These are phyloP conservation scores for Drechmeria coniospora DNA, from an alignment of 2,329 filamentous ascomycete genomes.

Conservation along the genomic window DNA sequence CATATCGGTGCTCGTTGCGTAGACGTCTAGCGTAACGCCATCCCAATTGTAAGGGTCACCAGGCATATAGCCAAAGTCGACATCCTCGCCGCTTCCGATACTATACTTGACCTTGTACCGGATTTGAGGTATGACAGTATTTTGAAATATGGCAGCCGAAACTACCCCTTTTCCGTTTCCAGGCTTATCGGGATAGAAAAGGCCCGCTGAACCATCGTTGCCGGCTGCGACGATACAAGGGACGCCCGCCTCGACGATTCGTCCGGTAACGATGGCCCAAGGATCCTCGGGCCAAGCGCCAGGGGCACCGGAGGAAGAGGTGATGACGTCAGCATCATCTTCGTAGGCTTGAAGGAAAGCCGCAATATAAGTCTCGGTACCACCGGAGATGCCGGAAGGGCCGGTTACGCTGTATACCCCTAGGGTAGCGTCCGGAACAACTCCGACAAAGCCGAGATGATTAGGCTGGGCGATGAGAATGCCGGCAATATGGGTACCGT, in stretches of 20 bases:
- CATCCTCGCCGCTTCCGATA: constrained; percentile 16
- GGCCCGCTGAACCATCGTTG: constrained; percentile 28
- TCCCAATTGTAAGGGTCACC: constrained; percentile 26
- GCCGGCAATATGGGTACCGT: background rate
- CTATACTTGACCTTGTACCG: constrained; percentile 25
- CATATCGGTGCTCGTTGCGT: constrained; percentile 32
- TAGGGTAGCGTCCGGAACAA: constrained; percentile 2
- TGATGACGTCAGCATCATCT: constrained; percentile 40
- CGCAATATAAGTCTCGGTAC: too few relatives aligned
- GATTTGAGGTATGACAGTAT: constrained; percentile 24
- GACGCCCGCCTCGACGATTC: constrained; percentile 37
- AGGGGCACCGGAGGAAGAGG: constrained; percentile 32
- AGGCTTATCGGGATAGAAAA: constrained; percentile 34
- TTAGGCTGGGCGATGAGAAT: background rate
- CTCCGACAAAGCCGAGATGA: constrained; percentile 2
- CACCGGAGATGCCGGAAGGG: too few relatives aligned
- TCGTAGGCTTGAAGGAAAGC: constrained; percentile 45
- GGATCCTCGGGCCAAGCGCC: constrained; percentile 36
- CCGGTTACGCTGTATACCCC: constrained; percentile 19
- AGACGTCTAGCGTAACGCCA: constrained; percentile 30
- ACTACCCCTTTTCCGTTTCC: constrained; percentile 30
- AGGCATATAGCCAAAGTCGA: constrained; percentile 27
- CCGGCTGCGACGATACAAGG: constrained; percentile 37
- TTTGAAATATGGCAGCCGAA: constrained; percentile 35
- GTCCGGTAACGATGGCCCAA: constrained; percentile 31